These are phyloP conservation scores for Prunus padus DNA, from an alignment of 306 rosid species.

Conservation along the genomic window DNA sequence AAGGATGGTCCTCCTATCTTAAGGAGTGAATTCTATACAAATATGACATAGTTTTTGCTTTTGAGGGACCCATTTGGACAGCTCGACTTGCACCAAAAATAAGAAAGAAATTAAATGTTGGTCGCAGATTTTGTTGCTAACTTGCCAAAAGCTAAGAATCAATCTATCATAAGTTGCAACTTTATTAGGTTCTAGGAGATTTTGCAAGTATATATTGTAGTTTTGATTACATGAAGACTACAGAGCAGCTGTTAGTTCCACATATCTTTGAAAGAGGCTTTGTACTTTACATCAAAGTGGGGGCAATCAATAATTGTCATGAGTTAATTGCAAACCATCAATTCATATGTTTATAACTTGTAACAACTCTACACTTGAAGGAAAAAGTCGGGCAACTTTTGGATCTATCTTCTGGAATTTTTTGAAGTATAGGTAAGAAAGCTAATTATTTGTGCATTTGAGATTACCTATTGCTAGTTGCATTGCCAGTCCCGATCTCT, in stretches of 20 bases:
- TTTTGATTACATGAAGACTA: constrained; percentile 4
- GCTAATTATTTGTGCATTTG: constrained; percentile 6
- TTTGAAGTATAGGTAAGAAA: not conserved
- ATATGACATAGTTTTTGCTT: not conserved
- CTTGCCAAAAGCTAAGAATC: not conserved
- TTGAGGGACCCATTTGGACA: constrained; percentile 7
- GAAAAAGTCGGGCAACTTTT: constrained; percentile 1
- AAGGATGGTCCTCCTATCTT: too few species aligned
- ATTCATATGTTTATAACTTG: not conserved
- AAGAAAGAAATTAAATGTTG: constrained; percentile 18
- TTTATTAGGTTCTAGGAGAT: not conserved
- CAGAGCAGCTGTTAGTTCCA: constrained; percentile 13
- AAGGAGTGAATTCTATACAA: not conserved
- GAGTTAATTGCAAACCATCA: constrained; percentile 6
- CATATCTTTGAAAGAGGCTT: constrained; percentile 29
- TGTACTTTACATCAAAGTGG: constrained; percentile 9
- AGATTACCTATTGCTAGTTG: not conserved
- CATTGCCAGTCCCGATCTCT: too few species aligned
- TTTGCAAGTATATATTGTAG: constrained; percentile 14
- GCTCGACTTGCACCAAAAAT: constrained; percentile 3
- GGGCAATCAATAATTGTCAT: constrained; percentile 15
- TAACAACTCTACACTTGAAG: not conserved
- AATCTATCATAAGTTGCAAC: not conserved
- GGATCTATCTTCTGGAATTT: not conserved
- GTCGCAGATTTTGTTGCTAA: not conserved